Conservation (phyloP, 2,329 filamentous ascomycete species). For the Penicillium sp. region DNA sequence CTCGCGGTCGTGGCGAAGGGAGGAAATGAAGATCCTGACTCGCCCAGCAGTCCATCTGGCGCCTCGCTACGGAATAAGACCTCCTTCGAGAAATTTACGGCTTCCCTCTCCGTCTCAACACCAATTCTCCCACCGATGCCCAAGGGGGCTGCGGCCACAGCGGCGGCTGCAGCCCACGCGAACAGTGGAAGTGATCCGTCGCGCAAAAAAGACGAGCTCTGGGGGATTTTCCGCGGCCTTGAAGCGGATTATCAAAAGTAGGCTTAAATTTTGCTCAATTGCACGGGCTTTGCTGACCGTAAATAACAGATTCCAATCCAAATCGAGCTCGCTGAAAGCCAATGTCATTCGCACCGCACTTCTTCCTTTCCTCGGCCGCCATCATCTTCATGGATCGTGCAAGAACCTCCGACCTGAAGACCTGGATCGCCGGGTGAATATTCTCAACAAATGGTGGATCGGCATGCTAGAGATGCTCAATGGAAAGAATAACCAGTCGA, state of each 20-base stretch:
- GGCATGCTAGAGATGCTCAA: constrained; percentile 78
- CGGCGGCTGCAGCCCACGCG: constrained; percentile 31
- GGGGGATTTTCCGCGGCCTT: constrained; percentile 65
- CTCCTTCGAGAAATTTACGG: constrained; percentile 49
- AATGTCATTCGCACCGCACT: constrained; percentile 69
- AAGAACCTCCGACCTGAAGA: constrained; percentile 70
- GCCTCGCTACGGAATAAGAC: constrained; percentile 40
- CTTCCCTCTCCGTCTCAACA: constrained; percentile 43
- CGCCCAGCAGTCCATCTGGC: constrained; percentile 41
- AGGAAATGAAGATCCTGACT: constrained; percentile 32
- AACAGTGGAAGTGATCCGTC: constrained; percentile 33
- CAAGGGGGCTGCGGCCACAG: constrained; percentile 40
- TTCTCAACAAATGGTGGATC: constrained; percentile 89
- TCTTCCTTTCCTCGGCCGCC: constrained; percentile 72
- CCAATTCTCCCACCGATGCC: constrained; percentile 50
- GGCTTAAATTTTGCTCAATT: constrained; percentile 15
- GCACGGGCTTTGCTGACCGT: constrained; percentile 10
- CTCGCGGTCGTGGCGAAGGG: constrained; percentile 38
- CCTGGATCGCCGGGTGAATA: constrained; percentile 72
- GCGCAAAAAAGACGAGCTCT: constrained; percentile 68
- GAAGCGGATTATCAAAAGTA: constrained; percentile 68
- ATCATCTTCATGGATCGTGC: constrained; percentile 66
- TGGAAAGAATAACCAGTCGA: constrained; percentile 69
- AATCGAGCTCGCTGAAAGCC: constrained; percentile 71
- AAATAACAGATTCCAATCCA: constrained; percentile 64